A percentile compares a stretch with the other conserved stretches of the same genome.
Evolutionary conservation across 2,329 filamentous ascomycete genomes (phyloP).

Genomic region (Trichoderma afroharzianum): DNA sequence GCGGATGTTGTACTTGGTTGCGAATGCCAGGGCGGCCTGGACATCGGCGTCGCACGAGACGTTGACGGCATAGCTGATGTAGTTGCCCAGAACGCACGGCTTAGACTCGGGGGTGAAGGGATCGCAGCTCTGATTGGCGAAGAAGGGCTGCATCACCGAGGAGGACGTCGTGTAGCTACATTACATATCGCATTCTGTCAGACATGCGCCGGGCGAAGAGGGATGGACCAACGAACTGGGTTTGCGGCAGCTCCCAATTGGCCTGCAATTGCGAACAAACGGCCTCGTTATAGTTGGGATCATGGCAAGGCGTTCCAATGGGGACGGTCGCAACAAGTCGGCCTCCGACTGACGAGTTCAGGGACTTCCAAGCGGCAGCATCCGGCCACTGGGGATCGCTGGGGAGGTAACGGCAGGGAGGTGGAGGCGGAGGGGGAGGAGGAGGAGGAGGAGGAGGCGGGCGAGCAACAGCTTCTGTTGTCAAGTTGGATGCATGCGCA

Average conservation of each 20-base stretch:
- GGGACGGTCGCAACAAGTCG: conserved; percentile 49
- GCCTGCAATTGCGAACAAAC: conserved; percentile 40
- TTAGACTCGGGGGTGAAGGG: conserved; percentile 35
- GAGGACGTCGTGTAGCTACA: conserved; percentile 14
- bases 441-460: background rate
- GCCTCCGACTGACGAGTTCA: conserved; percentile 51
- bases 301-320: conserved; percentile 48
- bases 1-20: conserved; percentile 39
- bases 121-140: conserved; percentile 31
- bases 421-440: background rate
- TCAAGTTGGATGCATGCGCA: background rate
- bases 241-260: conserved; percentile 44
- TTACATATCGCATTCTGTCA: background rate
- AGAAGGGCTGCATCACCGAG: conserved; percentile 29
- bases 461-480: background rate
- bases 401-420: background rate
- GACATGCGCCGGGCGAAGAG: background rate
- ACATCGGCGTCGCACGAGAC: conserved; percentile 31
- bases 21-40: conserved; percentile 31
- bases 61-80: conserved; percentile 36
- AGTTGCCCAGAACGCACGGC: conserved; percentile 40
- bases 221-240: conserved; percentile 29
- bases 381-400: background rate
- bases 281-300: conserved; percentile 42
- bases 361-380: conserved; percentile 17